Percentiles rank a stretch among this genome's conserved stretches.
phyloP scores from a whole-genome alignment of 2,329 filamentous ascomycete species.

The Grosmannia huntii region DNA sequence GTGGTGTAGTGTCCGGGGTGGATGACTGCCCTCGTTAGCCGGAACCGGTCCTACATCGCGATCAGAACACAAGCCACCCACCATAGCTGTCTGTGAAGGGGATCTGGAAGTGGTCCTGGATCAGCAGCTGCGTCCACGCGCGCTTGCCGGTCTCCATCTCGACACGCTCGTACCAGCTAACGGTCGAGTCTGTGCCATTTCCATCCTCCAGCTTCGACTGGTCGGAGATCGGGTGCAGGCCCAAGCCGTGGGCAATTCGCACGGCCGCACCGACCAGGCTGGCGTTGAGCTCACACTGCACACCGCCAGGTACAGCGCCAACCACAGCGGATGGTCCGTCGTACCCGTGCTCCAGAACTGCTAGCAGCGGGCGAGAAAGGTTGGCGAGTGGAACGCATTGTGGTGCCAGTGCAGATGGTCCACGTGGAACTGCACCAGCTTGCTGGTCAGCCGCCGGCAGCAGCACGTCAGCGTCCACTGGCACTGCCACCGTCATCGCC shows the following conservation, averaged over 20 bases:
- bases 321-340: constrained; percentile 15
- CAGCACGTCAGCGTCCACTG: constrained; percentile 5
- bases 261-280: constrained; percentile 21
- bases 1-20: constrained; percentile 20
- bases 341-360: constrained; percentile 14
- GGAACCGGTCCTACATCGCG: neutral
- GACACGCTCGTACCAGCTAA: constrained; percentile 11
- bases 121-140: constrained; percentile 22
- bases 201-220: neutral
- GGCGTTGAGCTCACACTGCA: constrained; percentile 18
- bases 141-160: constrained; percentile 21
- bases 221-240: constrained; percentile 14
- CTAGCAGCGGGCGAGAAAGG: constrained; percentile 15
- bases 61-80: neutral
- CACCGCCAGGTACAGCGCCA: constrained; percentile 15
- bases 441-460: constrained; percentile 5
- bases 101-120: constrained; percentile 22
- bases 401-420: constrained; percentile 16
- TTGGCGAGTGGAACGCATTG: constrained; percentile 14
- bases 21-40: constrained; percentile 11
- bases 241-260: constrained; percentile 20
- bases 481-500: neutral
- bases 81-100: constrained; percentile 23
- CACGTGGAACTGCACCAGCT: constrained; percentile 15
- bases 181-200: neutral